Percentiles rank a stretch among this genome's conserved stretches.
These are phyloP conservation scores for Rhododendron ovatum DNA, from an alignment of 148 eudicot species.

Conservation along the genomic window DNA sequence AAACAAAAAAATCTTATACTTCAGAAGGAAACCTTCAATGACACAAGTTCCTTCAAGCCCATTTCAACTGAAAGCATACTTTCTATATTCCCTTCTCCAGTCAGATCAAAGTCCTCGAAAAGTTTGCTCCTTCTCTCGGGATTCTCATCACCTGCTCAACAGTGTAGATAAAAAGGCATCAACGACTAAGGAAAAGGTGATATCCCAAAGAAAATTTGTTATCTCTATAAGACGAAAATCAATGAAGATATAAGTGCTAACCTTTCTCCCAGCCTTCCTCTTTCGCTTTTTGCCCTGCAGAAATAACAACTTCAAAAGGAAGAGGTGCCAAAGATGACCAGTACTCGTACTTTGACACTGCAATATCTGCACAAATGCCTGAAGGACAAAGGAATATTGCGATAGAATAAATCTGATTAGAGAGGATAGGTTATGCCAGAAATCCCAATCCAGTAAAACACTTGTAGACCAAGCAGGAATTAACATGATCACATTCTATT, in stretches of 20 bases:
- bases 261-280: constrained; percentile 66
- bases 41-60: constrained; percentile 91
- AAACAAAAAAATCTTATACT: neutral
- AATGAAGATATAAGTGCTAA: constrained; percentile 26
- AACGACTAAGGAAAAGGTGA: neutral
- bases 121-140: constrained; percentile 53
- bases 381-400: constrained; percentile 8
- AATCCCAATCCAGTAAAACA: neutral
- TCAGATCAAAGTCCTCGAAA: constrained; percentile 68
- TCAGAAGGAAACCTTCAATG: constrained; percentile 64
- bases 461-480: neutral
- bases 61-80: constrained; percentile 98
- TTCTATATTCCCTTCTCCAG: constrained; percentile 94
- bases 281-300: constrained; percentile 97
- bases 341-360: constrained; percentile 74
- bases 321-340: constrained; percentile 99
- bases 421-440: neutral
- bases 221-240: neutral
- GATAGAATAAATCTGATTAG: neutral
- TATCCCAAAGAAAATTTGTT: neutral
- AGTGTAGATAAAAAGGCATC: constrained; percentile 6
- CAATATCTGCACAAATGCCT: constrained; percentile 95
- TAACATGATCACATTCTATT: neutral
- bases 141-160: constrained; percentile 44
- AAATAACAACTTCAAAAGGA: constrained; percentile 90